Base-by-base conservation (phyloP, 2,329 filamentous ascomycete species). In the Curvularia verruculosa region DNA sequence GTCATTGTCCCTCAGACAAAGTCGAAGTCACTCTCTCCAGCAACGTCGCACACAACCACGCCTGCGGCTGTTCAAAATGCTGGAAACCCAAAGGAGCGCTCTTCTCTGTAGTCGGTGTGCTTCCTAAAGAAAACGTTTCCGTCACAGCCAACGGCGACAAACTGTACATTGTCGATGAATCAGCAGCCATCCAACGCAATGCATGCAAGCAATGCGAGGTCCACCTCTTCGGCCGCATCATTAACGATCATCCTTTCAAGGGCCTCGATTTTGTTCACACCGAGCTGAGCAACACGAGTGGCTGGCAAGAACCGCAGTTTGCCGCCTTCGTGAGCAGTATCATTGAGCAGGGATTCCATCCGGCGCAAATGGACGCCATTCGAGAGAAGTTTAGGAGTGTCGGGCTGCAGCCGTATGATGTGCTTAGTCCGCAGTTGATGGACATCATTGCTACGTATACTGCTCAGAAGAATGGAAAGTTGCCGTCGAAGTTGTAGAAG, bases 281-380 rank as follows among this genome's bases (percentile, higher is more conserved):
- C 1, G 87, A 90, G 75, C 76, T 90, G 43, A 84, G 82, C 18
- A 77, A 82, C 49, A 74, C 82, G 52, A 80, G 83, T 70, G 87
- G 87, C n/a, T 89, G 87, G 87, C 87, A 89, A 75, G 87, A 88
- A 77, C 86, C 86, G 6, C 87, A 89, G 68, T 90, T 89, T 63
- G 87, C 87, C 2, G 87, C 83, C 0, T 90, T 89, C 58, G 86
- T 89, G 37, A 85, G 83, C 34, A 87, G 83, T 54, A 85, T 89
- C 56, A 88, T 89, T 57, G 87, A 89, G 82, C 86, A 89, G 69
- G 87, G 87, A 1, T 87, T 85, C 65, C 74, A 82, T 45, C 83
- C 86, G 0, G 71, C 76, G 15, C 77, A 79, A 34, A 87, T 87
- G 66, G 81, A 80, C 47, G 81, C 79, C 18, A 83, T 89, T 3